These are phyloP conservation scores for Simmondsia chinensis DNA, from an alignment of 148 eudicot genomes.

Conservation along the genomic window DNA sequence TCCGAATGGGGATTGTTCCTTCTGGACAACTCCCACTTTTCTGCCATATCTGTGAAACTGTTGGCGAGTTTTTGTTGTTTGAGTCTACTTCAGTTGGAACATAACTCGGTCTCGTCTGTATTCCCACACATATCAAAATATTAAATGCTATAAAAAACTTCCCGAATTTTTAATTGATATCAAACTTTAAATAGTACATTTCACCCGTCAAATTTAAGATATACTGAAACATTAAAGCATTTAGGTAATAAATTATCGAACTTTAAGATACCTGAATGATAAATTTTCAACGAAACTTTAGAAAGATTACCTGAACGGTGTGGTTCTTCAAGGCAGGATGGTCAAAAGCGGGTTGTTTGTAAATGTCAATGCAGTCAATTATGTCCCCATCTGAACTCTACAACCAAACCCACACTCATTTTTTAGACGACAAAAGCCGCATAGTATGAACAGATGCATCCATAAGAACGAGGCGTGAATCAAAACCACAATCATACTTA, in stretches of 20 bases:
- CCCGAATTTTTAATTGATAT: background rate
- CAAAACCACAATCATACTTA: background rate
- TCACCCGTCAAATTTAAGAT: background rate
- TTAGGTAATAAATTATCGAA: too few species aligned
- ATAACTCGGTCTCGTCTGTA: conserved; percentile 38
- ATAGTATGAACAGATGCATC: background rate
- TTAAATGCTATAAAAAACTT: background rate
- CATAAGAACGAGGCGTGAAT: background rate
- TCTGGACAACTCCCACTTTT: conserved; percentile 53
- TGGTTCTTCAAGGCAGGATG: conserved; percentile 53
- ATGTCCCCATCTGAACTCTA: conserved; percentile 75
- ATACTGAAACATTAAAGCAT: background rate
- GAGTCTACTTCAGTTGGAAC: background rate
- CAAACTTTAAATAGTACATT: too few species aligned
- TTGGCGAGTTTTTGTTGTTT: conserved; percentile 6
- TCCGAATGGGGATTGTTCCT: conserved; percentile 51
- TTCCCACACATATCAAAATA: background rate
- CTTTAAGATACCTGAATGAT: too few species aligned
- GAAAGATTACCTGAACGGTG: conserved; percentile 34
- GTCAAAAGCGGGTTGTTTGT: conserved; percentile 51
- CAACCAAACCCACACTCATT: too few species aligned
- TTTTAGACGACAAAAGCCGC: too few species aligned
- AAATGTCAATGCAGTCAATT: conserved; percentile 51
- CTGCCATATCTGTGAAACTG: conserved; percentile 40
- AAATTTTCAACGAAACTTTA: too few species aligned